phyloP scores from a whole-genome alignment of 345 rosid genomes.

The Cardamine resedifolia region DNA sequence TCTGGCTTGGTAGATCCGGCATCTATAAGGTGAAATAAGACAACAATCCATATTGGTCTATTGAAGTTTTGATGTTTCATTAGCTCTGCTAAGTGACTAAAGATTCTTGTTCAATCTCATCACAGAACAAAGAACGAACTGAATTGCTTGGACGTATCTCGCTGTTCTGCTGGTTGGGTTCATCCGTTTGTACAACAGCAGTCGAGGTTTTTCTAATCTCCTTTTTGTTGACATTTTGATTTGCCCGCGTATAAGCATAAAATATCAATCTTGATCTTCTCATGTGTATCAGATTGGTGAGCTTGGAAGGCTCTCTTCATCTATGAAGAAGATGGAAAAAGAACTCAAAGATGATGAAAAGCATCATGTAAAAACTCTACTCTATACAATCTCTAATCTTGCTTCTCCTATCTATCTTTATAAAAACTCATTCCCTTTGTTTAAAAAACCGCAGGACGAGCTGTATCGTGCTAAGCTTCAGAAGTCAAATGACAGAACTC shows the following conservation, averaged over 20 bases:
- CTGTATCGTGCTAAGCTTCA: slow-evolving; percentile 69
- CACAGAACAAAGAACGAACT: slow-evolving; percentile 78
- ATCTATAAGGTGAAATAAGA: slow-evolving; percentile 69
- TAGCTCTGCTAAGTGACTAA: slow-evolving; percentile 5
- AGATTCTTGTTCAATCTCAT: slow-evolving; percentile 6
- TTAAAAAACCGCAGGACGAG: slow-evolving; percentile 54
- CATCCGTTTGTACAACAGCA: slow-evolving; percentile 70
- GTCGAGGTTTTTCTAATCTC: slow-evolving; percentile 66
- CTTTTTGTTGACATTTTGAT: slow-evolving; percentile 4
- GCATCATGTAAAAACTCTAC: slow-evolving; percentile 46
- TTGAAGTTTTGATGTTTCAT: neutral
- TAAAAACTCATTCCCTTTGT: neutral
- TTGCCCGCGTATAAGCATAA: neutral
- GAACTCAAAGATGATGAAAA: slow-evolving; percentile 69
- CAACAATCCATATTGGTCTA: neutral
- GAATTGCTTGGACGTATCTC: slow-evolving; percentile 83
- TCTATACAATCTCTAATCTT: neutral
- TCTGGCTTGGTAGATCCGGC: slow-evolving; percentile 94
- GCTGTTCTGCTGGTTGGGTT: slow-evolving; percentile 90
- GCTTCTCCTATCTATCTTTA: neutral
- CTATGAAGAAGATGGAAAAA: slow-evolving; percentile 77
- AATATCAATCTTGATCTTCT: neutral
- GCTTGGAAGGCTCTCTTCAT: slow-evolving; percentile 77
- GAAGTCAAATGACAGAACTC: slow-evolving; percentile 78
- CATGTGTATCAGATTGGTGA: slow-evolving; percentile 64